Base-by-base conservation (phyloP, 2,329 filamentous ascomycete genomes). In the Pseudodiploospora longispora region DNA sequence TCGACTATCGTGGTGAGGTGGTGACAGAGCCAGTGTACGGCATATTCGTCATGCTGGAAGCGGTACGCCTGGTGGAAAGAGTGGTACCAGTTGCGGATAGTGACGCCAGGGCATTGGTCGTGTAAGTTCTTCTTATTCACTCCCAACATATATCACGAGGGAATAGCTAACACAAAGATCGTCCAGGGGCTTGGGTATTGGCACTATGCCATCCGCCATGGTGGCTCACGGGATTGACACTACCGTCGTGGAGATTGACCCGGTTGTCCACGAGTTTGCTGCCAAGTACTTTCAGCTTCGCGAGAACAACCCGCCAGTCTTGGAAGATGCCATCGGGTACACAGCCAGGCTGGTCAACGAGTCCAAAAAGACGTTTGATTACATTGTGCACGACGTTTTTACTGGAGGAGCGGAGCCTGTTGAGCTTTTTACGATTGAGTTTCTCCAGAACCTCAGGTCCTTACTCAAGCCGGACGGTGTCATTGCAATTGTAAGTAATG, bases 311-410 rank as follows among this genome's bases (percentile, higher is more conserved):
- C 86, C 78, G 0, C 75, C 84, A n/a, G 77, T 87, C 42, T 82
- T 97, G 50, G 78, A 82, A 41, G 88, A 98, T 55, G 93, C 93
- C 0, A 80, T 89, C 3, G 66, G 69, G n/a, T 95, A 82, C 62
- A 75, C 80, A 12, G 63, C 70, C 38, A 57, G 65, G 42, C 59
- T 74, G 39, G 68, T 69, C 43, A 57, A 65, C 41, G 54, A 65
- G 29, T 55, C 68, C 45, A 61, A 65, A 6, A 62, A 70, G 38
- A 71, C 71, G 29, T 98, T 85, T 62, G 84, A 96, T 67, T 97
- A 95, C 68, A 93, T 98, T 58, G 76, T 98, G 43, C 93, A 98
- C 62, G 93, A 98, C 55, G 93, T 98, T 27, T 98, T 98, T 62
- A 98, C 93, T 1, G 93, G 93, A 27, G 93, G 93, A 42, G 90